These are phyloP conservation scores for Escovopsis weberi DNA, from an alignment of 2,329 filamentous ascomycete genomes.

Conservation along the genomic window DNA sequence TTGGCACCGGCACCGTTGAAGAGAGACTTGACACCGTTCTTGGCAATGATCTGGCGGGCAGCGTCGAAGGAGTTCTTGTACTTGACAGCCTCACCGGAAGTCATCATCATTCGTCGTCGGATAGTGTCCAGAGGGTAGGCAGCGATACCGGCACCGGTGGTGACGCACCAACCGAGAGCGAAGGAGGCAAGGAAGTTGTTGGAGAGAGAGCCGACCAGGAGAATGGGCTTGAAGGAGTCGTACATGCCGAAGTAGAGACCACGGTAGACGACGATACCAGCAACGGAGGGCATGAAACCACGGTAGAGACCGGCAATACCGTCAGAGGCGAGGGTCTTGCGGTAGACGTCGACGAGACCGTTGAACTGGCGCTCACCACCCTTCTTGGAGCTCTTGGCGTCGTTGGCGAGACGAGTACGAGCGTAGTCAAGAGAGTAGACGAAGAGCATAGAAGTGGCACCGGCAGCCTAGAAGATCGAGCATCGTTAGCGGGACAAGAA, in stretches of 20 bases:
- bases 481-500: neutral
- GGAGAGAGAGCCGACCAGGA: conserved; percentile 80
- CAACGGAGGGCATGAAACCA: conserved; percentile 99
- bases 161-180: conserved; percentile 96
- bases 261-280: conserved; percentile 99
- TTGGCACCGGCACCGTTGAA: conserved; percentile 99
- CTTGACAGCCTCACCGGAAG: conserved; percentile 93
- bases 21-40: conserved; percentile 95
- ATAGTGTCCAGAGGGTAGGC: conserved; percentile 99
- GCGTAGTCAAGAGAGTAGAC: conserved; percentile 99
- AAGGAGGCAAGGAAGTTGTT: conserved; percentile 99
- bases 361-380: conserved; percentile 99
- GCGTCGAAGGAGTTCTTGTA: conserved; percentile 96
- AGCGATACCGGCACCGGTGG: conserved; percentile 99
- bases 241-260: conserved; percentile 99
- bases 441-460: conserved; percentile 99
- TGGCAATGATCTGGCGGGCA: conserved; percentile 89
- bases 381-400: conserved; percentile 95
- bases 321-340: conserved; percentile 97
- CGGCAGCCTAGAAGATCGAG: conserved; percentile 51
- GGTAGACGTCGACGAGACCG: conserved; percentile 98
- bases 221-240: conserved; percentile 99
- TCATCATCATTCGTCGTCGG: conserved; percentile 99
- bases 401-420: conserved; percentile 99
- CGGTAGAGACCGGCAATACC: conserved; percentile 99